Evolutionary conservation across 495 filamentous ascomycete genomes (phyloP).

Genomic region (Saxophila tyrrhenica): DNA sequence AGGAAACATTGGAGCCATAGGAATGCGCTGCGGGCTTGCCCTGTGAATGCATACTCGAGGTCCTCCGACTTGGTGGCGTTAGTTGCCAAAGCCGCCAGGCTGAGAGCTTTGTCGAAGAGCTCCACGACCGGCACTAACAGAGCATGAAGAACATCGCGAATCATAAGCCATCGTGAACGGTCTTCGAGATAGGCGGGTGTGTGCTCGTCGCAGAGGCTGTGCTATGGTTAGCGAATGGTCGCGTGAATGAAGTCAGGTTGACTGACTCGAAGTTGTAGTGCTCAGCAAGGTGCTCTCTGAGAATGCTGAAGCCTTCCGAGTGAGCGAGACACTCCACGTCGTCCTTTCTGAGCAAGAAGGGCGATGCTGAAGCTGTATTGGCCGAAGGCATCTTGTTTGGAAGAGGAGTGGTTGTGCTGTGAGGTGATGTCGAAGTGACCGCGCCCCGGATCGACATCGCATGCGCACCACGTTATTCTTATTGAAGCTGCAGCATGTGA

Average conservation of each 20-base stretch:
- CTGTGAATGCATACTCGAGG: constrained; percentile 47
- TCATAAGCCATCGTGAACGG: constrained; percentile 36
- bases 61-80: constrained; percentile 39
- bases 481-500: background rate
- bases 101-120: constrained; percentile 43
- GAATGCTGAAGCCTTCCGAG: constrained; percentile 15
- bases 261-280: constrained; percentile 15
- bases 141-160: constrained; percentile 51
- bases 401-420: too few relatives aligned
- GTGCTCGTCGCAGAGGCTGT: constrained; percentile 9
- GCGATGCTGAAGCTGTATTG: background rate
- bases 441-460: background rate
- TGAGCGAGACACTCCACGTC: constrained; percentile 6
- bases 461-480: background rate
- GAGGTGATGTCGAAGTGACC: background rate
- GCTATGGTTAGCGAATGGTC: background rate
- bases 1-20: constrained; percentile 52
- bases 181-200: background rate
- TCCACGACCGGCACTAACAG: constrained; percentile 47
- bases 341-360: constrained; percentile 8
- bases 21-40: constrained; percentile 47
- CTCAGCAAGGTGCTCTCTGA: constrained; percentile 12
- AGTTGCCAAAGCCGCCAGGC: constrained; percentile 38
- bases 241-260: background rate
- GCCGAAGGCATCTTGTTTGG: background rate